Base-by-base conservation (phyloP, 768 basidiomycete species). In the Suillus clintonianus region DNA sequence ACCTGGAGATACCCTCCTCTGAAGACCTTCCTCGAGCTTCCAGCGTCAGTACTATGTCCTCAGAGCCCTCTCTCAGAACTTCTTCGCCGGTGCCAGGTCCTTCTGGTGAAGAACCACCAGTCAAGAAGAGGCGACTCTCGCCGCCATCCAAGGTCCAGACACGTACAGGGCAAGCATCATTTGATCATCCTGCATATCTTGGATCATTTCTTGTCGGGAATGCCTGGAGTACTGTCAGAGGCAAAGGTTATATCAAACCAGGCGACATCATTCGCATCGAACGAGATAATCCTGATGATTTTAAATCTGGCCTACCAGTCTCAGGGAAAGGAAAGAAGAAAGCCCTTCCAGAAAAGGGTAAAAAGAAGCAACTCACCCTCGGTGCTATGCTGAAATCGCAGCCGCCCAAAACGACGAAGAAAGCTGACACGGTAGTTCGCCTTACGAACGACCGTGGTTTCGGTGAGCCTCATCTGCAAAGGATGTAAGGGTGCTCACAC, bases 141-240 rank as follows among this genome's bases (percentile, higher is more conserved):
- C 70, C 73, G 48, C 67, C 74, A 17, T 43, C 62, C 7, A 64
- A 43, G 13, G 32, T 30, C 50, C 53, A 39, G 36, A 36, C n/a
- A 22, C 37, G 22, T 36, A 54, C n/a, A 6, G 50, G n/a, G 15
- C 27, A 61, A 37, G 24, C 15, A 57, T 24, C 27, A 13, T 41
- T 4, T 27, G 11, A n/a, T 53, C 24, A 27, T 19, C 54, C 41
- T 34, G 67, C 68, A 13, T 92, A 90, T 70, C 68, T 93, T 32
- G 91, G 91, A 13, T 88, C 87, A 56, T 80, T 92, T 57, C 65
- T 92, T 11, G 82, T 92, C 27, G 82, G 83, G 24, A 89, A 90
- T 69, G 91, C 90, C 11, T 93, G 90, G 90, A 91, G 89, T 66
- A 92, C 88, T 45, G 89, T 84, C 15, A 89, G 85, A 56, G 91